These are phyloP conservation scores for Noccaea bulbosa DNA, from an alignment of 345 rosid genomes.

Conservation along the genomic window DNA sequence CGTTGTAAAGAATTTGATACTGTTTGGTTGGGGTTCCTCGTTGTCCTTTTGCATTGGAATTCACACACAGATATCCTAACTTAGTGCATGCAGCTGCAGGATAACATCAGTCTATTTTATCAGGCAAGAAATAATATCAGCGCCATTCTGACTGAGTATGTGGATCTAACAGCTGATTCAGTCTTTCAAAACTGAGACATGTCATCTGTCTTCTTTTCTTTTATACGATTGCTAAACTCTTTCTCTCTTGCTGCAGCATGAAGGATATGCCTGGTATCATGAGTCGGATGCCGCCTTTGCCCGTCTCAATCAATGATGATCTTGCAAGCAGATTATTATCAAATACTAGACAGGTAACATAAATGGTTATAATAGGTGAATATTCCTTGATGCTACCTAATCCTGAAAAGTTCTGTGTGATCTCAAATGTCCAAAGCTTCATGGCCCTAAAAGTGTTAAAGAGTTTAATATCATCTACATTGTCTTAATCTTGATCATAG, in stretches of 20 bases:
- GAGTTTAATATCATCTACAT: conserved; percentile 1
- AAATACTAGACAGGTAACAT: conserved; percentile 60
- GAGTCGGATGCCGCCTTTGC: conserved; percentile 90
- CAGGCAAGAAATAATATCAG: conserved; percentile 69
- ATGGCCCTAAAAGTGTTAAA: not conserved
- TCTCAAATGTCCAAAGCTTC: not conserved
- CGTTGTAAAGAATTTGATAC: not conserved
- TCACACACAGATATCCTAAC: conserved; percentile 24
- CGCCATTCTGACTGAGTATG: conserved; percentile 79
- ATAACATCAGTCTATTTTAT: conserved; percentile 73
- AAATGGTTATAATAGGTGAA: conserved; percentile 17
- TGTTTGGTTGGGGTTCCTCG: conserved; percentile 19
- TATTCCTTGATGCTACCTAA: not conserved
- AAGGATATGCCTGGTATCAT: conserved; percentile 85
- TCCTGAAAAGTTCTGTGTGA: not conserved
- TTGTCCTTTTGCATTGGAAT: conserved; percentile 7
- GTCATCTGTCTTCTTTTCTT: conserved; percentile 14
- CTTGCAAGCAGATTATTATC: conserved; percentile 70
- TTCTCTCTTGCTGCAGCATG: conserved; percentile 63
- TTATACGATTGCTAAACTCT: conserved; percentile 27
- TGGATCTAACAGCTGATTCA: conserved; percentile 36
- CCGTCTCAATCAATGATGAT: conserved; percentile 70
- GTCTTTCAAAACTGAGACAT: conserved; percentile 25
- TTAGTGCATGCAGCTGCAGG: conserved; percentile 72
- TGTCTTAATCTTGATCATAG: not conserved